phyloP scores from a whole-genome alignment of 148 eudicot genomes.

The Spergularia marina region DNA sequence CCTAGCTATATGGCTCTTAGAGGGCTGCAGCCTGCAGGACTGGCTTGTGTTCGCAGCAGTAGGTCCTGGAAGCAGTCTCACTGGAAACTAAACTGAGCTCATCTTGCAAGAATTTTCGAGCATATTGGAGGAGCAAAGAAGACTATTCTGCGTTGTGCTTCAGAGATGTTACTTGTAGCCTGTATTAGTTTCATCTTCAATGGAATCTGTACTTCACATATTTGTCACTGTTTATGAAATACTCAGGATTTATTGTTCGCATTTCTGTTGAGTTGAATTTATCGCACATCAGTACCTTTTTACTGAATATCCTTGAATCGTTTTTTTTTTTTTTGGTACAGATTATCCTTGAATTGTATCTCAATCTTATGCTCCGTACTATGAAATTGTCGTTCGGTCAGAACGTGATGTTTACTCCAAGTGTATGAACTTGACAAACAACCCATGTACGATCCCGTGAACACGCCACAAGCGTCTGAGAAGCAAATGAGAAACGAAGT shows the following conservation, averaged over 20 bases:
- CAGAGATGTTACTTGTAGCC: background rate
- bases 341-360: no score
- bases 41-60: background rate
- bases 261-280: background rate
- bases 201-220: background rate
- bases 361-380: no score
- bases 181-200: conserved; percentile 6
- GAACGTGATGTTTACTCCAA: no score
- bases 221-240: background rate
- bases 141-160: background rate
- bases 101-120: conserved; percentile 2
- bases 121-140: background rate
- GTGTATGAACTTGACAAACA: no score
- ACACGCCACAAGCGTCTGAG: no score
- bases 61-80: background rate
- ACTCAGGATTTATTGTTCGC: background rate
- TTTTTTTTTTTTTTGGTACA: no score
- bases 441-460: no score
- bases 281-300: no score
- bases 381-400: no score
- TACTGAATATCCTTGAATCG: no score
- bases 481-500: no score
- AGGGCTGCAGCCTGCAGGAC: conserved; percentile 10
- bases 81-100: background rate
- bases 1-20: background rate